Base-by-base conservation (phyloP, 2,329 filamentous ascomycete genomes). In the Lojkania enalia region DNA sequence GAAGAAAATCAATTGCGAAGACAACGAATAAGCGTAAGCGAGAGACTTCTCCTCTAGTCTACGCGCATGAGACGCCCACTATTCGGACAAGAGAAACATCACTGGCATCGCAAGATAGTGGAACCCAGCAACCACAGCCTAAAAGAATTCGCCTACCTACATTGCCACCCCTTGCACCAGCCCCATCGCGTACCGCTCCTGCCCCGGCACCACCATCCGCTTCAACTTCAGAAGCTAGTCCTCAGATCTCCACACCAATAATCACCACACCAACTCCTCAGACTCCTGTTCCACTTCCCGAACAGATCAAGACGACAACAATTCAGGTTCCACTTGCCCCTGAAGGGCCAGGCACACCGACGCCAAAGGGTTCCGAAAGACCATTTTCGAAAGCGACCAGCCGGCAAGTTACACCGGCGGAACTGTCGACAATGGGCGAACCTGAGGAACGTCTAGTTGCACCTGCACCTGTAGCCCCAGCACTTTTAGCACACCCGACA, bases 1-100 rank as follows among this genome's bases (percentile, higher is more conserved):
- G 50, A 47, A 63, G 51, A 46, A 60, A 50, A 38, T 54, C 55
- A 16, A 20, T 53, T 11, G 39, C 56, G 1, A 65, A 58, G n/a
- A 31, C 61, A 2, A 49, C 60, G 7, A 74, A 68, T 54, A 84
- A 84, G 64, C 74, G 81, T 39, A 84, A 83, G 58, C 70, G 77
- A 30, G 80, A 83, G 37, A 67, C 74, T 20, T 70, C 70, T 15
- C 70, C 71, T 2, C 61, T 64, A n/a, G 44, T 46, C 14, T 6
- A 9, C 15, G 25, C 52, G 1, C 45, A 48, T 1, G 55, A 64
- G 2, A 50, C 41, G 13, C 42, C 54, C 3, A 31, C 37, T 9
- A 49, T 51, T 13, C 35, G 37, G 7, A 57, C 52, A 13, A 48
- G 55, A 41, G 64, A 63, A 23, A 39, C 48, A 4, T 67, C 63